Evolutionary conservation across 495 filamentous ascomycete species (phyloP).

Genomic region (Aspergillus olivimuriae): DNA sequence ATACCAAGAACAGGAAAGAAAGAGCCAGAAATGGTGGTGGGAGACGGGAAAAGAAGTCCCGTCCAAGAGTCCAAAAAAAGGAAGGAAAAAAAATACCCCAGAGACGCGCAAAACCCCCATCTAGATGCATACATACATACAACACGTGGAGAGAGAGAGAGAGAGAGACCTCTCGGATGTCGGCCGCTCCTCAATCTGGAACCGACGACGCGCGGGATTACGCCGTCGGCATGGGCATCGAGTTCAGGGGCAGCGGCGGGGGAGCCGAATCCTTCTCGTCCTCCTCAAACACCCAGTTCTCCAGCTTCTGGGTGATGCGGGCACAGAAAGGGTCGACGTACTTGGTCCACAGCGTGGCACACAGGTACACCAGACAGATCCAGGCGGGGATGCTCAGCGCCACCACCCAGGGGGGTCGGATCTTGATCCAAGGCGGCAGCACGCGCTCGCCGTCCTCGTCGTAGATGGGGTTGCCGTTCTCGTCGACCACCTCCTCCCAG

Average conservation of each 20-base stretch:
- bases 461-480: constrained; percentile 10
- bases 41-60: too few species aligned
- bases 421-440: constrained; percentile 30
- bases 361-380: constrained; percentile 51
- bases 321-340: constrained; percentile 64
- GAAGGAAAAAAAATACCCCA: neutral
- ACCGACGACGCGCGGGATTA: neutral
- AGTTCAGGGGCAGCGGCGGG: constrained; percentile 29
- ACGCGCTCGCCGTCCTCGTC: constrained; percentile 29
- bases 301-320: constrained; percentile 50
- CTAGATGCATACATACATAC: neutral
- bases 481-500: constrained; percentile 41
- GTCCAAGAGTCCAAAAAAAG: too few species aligned
- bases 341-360: constrained; percentile 57
- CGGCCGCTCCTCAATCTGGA: neutral
- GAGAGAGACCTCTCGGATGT: too few species aligned
- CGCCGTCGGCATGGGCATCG: constrained; percentile 25
- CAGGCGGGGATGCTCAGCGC: constrained; percentile 48
- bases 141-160: neutral
- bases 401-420: constrained; percentile 37
- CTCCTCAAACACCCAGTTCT: constrained; percentile 46
- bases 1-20: too few species aligned
- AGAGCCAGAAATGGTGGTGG: too few species aligned
- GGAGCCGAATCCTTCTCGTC: constrained; percentile 37
- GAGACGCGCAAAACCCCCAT: too few species aligned